Conservation (phyloP, 345 rosid species). For the Brassica carinata region DNA sequence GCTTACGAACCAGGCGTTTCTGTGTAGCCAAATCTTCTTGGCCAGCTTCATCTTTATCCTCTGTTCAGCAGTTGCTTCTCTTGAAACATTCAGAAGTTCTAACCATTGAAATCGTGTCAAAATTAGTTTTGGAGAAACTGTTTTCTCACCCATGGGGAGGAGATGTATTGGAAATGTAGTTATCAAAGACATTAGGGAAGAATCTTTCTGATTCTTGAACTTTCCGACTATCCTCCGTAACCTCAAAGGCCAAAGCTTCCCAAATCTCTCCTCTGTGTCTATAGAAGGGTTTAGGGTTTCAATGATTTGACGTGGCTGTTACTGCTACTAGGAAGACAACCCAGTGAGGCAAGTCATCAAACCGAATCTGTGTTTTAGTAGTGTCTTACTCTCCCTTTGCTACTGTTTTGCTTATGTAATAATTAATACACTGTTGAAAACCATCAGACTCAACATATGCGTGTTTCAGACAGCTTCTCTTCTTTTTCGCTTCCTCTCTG, state of each 20-base stretch:
- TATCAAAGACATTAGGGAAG: neutral
- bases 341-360: too few relatives aligned
- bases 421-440: too few relatives aligned
- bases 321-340: too few relatives aligned
- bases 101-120: neutral
- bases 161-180: neutral
- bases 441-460: too few relatives aligned
- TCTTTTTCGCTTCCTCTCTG: too few relatives aligned
- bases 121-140: neutral
- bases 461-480: too few relatives aligned
- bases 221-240: neutral
- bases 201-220: neutral
- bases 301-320: neutral
- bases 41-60: conserved; percentile 86
- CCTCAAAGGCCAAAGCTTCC: neutral
- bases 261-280: neutral
- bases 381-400: neutral
- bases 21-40: conserved; percentile 78
- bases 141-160: neutral
- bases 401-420: too few relatives aligned
- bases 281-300: neutral
- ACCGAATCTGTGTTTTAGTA: too few relatives aligned
- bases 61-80: conserved; percentile 63
- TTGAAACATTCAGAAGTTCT: conserved; percentile 10
- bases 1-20: conserved; percentile 75